Conservation (phyloP, 2,329 filamentous ascomycete genomes). For the Thielaviopsis musarum region DNA sequence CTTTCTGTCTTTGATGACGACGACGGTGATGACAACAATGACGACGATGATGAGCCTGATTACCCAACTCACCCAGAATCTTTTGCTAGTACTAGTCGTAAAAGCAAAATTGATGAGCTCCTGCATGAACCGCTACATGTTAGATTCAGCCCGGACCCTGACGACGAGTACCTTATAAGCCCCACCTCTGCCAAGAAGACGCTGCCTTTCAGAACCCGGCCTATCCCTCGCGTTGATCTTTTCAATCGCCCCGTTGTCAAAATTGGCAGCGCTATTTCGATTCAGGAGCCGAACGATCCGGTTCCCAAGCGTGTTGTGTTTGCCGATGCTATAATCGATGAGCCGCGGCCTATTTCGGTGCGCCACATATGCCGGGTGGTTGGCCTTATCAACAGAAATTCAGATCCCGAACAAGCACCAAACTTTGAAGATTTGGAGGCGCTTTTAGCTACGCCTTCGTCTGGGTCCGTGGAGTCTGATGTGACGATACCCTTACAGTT, state of each 20-base stretch:
- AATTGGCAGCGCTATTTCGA: neutral
- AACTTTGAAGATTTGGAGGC: neutral
- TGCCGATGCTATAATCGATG: neutral
- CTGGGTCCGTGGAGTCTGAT: neutral
- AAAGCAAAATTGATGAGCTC: neutral
- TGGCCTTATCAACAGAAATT: neutral
- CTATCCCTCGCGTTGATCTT: neutral
- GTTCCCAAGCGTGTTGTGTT: neutral
- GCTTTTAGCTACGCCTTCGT: neutral
- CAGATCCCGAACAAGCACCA: neutral
- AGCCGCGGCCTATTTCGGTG: neutral
- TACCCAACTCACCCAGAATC: neutral
- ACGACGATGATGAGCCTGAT: slow-evolving; percentile 4
- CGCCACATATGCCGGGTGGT: neutral
- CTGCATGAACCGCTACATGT: neutral
- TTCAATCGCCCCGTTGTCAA: neutral
- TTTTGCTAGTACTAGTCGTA: neutral
- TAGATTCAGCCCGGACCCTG: neutral
- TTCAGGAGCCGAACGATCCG: neutral
- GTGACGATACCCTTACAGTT: neutral
- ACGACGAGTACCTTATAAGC: neutral
- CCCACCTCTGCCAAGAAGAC: too few species aligned
- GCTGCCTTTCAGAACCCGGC: neutral
- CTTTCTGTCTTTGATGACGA: neutral
- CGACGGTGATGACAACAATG: neutral